These are phyloP conservation scores for Lodderomyces elongisporus DNA, from an alignment of 1,139 yeast species.

Conservation along the genomic window DNA sequence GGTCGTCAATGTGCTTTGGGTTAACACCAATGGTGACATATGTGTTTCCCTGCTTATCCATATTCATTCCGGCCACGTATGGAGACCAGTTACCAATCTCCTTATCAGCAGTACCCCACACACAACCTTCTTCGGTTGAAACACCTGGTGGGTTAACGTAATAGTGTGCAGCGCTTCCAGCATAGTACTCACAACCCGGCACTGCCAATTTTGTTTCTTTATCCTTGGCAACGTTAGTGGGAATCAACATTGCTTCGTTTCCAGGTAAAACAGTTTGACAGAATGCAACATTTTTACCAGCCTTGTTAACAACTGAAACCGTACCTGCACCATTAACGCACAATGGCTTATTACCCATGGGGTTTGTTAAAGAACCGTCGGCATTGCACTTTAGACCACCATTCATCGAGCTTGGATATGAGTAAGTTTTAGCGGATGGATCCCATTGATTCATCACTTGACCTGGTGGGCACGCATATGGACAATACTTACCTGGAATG, in stretches of 20 bases:
- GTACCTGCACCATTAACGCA: constrained; percentile 78
- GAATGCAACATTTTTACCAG: constrained; percentile 61
- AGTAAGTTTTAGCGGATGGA: constrained; percentile 50
- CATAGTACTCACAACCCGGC: constrained; percentile 73
- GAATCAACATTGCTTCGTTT: constrained; percentile 89
- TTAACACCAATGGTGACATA: constrained; percentile 87
- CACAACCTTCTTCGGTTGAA: constrained; percentile 69
- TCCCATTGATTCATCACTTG: constrained; percentile 80
- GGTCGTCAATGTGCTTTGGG: constrained; percentile 71
- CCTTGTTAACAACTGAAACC: constrained; percentile 53
- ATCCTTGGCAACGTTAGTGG: constrained; percentile 57
- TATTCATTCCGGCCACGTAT: constrained; percentile 86
- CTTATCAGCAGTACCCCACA: constrained; percentile 69
- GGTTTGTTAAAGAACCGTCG: constrained; percentile 64
- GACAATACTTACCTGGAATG: constrained; percentile 72
- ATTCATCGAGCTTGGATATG: constrained; percentile 66
- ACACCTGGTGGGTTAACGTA: constrained; percentile 86
- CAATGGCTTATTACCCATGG: constrained; percentile 52
- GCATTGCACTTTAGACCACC: constrained; percentile 78
- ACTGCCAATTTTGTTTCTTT: constrained; percentile 58
- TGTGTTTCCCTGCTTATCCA: constrained; percentile 63
- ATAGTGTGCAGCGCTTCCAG: constrained; percentile 79
- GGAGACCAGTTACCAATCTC: constrained; percentile 91
- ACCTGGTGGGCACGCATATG: constrained; percentile 86
- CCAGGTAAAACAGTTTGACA: constrained; percentile 95